Conservation (phyloP, 2,329 filamentous ascomycete genomes). For the Geosmithia putterillii region DNA sequence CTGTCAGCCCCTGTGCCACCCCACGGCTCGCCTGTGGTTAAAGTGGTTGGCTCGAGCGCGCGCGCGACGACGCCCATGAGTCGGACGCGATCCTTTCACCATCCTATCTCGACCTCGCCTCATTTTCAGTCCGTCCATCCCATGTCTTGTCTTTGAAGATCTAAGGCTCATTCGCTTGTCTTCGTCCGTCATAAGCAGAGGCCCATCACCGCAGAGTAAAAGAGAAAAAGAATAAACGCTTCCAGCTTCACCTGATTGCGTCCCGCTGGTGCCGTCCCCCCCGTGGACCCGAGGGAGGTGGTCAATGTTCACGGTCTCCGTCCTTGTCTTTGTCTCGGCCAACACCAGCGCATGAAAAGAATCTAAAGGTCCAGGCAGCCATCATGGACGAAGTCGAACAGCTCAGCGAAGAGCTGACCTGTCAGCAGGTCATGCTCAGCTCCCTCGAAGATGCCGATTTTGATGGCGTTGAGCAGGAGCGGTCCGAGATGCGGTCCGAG, state of each 20-base stretch:
- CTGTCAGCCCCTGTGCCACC: too few species aligned
- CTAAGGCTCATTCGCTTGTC: neutral
- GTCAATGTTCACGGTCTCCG: neutral
- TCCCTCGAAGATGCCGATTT: conserved; percentile 20
- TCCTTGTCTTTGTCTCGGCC: neutral
- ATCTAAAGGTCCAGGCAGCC: too few species aligned
- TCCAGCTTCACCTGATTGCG: too few species aligned
- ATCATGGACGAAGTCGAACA: conserved; percentile 6
- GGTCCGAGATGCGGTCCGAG: conserved; percentile 11
- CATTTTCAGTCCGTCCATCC: too few species aligned
- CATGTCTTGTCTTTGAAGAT: too few species aligned
- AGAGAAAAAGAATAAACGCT: too few species aligned
- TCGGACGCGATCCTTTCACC: neutral
- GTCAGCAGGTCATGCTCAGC: conserved; percentile 27
- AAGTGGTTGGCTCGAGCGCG: neutral
- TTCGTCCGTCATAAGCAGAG: too few species aligned
- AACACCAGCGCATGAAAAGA: neutral
- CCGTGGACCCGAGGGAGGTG: neutral
- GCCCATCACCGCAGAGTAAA: too few species aligned
- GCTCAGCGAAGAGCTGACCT: conserved; percentile 26
- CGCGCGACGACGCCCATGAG: neutral
- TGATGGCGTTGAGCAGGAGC: conserved; percentile 16
- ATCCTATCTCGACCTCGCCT: neutral
- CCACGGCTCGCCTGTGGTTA: neutral
- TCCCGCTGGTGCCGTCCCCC: too few species aligned